phyloP scores from a whole-genome alignment of 345 rosid species.

The Salix exigua region DNA sequence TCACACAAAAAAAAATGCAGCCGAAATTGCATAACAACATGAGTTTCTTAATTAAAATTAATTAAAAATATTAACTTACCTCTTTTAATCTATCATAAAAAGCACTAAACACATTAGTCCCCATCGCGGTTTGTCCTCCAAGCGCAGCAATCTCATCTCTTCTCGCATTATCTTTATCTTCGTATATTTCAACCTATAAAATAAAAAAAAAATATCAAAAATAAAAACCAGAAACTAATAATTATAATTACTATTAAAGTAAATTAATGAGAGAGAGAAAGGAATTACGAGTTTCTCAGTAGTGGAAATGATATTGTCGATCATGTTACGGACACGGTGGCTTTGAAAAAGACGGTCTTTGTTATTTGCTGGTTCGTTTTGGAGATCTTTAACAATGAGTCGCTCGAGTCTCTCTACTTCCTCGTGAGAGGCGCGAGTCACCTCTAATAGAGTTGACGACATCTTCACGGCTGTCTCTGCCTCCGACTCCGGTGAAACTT shows the following conservation, averaged over 20 bases:
- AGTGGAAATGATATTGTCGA: constrained; percentile 53
- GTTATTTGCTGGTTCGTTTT: constrained; percentile 57
- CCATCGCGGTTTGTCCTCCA: constrained; percentile 75
- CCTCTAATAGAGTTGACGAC: constrained; percentile 92
- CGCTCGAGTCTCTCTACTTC: constrained; percentile 87
- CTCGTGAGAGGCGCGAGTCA: constrained; percentile 82
- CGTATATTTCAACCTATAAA: constrained; percentile 71
- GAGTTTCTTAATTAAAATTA: not conserved
- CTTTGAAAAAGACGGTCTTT: constrained; percentile 80
- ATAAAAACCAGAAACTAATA: not conserved
- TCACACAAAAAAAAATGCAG: not conserved
- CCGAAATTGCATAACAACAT: not conserved
- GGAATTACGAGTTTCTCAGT: constrained; percentile 62
- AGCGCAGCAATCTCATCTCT: constrained; percentile 93
- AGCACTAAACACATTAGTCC: constrained; percentile 71
- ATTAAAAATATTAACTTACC: constrained; percentile 35
- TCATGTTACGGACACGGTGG: constrained; percentile 88
- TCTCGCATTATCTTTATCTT: constrained; percentile 80
- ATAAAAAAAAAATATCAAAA: not conserved
- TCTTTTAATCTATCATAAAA: constrained; percentile 93
- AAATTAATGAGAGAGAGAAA: not conserved
- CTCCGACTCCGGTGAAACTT: not conserved
- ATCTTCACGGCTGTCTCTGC: constrained; percentile 21
- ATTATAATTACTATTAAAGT: not conserved
- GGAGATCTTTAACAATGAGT: constrained; percentile 82